Conservation (phyloP, 2,329 filamentous ascomycete species). For the Penicillium italicum region DNA sequence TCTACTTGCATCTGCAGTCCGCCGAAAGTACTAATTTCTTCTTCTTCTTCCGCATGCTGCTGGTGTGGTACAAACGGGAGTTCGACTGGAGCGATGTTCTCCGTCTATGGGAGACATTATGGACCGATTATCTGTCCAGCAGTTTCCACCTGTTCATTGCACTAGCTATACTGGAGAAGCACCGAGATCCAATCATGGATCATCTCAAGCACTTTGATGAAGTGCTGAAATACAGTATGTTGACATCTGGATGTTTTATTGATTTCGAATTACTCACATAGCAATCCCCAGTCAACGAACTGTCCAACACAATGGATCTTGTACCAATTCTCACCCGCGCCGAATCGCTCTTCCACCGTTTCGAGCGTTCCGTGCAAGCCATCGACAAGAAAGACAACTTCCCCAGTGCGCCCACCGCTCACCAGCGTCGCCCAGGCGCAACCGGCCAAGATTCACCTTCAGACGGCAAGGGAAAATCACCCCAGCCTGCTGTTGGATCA, state of each 20-base stretch:
- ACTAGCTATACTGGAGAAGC: conserved; percentile 89
- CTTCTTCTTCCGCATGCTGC: conserved; percentile 98
- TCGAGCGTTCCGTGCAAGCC: conserved; percentile 82
- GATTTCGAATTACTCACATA: conserved; percentile 6
- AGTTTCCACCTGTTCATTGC: conserved; percentile 95
- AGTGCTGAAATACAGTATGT: conserved; percentile 87
- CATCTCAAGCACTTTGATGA: conserved; percentile 95
- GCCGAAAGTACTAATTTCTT: conserved; percentile 98
- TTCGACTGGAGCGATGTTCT: conserved; percentile 87
- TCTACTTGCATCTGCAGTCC: conserved; percentile 83
- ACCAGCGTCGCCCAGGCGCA: conserved; percentile 46
- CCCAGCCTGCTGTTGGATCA: conserved; percentile 22
- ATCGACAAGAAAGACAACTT: conserved; percentile 91
- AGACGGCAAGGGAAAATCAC: conserved; percentile 31
- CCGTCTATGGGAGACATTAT: conserved; percentile 84
- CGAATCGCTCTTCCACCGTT: conserved; percentile 81
- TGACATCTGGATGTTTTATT: neutral
- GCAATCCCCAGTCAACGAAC: conserved; percentile 71
- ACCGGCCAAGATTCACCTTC: conserved; percentile 14
- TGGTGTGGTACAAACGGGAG: conserved; percentile 98
- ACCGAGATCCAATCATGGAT: conserved; percentile 92
- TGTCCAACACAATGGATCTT: conserved; percentile 89
- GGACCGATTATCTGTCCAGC: conserved; percentile 86
- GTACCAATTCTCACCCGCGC: conserved; percentile 81
- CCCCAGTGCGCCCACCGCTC: conserved; percentile 54